phyloP scores from a whole-genome alignment of 352 stramenopile species.

The Blastocystis sp. region DNA sequence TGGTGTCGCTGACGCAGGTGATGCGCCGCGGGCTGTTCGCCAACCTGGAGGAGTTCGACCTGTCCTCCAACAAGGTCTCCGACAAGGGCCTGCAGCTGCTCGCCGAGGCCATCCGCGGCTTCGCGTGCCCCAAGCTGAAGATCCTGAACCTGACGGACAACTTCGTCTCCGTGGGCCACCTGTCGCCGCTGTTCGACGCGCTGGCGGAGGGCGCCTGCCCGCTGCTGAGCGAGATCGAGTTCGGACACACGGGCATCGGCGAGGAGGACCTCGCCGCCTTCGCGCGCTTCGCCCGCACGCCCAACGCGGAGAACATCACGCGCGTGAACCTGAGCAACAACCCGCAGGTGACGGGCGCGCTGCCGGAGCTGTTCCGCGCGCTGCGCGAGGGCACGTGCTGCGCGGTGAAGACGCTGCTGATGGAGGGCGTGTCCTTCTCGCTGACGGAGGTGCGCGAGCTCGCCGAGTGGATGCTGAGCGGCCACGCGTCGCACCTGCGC shows the following conservation, averaged over 20 bases:
- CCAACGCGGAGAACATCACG: conserved; percentile 37
- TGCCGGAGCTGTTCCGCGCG: conserved; percentile 11
- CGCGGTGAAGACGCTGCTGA: conserved; percentile 28
- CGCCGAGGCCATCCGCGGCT: background rate
- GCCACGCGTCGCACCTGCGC: background rate
- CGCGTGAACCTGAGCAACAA: conserved; percentile 57
- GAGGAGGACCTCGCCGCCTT: conserved; percentile 36
- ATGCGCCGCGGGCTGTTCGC: conserved; percentile 25
- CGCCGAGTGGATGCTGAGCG: conserved; percentile 24
- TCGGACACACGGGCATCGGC: conserved; percentile 59
- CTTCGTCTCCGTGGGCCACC: conserved; percentile 6
- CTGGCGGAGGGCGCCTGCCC: conserved; percentile 24
- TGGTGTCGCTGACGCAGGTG: conserved; percentile 38
- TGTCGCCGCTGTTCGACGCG: conserved; percentile 17
- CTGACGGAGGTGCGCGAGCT: background rate
- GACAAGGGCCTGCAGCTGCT: conserved; percentile 33
- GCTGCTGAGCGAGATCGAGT: conserved; percentile 47
- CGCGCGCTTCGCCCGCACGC: background rate
- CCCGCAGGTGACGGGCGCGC: conserved; percentile 34
- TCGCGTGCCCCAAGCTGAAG: conserved; percentile 40
- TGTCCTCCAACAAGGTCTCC: conserved; percentile 59
- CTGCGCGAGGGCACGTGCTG: background rate
- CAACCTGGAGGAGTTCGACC: conserved; percentile 62
- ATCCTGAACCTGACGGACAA: conserved; percentile 49
- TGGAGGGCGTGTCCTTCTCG: conserved; percentile 36